Evolutionary conservation across 1,284 basidiomycete genomes (phyloP).

Genomic region (Pyrrhoderma lamaoense): DNA sequence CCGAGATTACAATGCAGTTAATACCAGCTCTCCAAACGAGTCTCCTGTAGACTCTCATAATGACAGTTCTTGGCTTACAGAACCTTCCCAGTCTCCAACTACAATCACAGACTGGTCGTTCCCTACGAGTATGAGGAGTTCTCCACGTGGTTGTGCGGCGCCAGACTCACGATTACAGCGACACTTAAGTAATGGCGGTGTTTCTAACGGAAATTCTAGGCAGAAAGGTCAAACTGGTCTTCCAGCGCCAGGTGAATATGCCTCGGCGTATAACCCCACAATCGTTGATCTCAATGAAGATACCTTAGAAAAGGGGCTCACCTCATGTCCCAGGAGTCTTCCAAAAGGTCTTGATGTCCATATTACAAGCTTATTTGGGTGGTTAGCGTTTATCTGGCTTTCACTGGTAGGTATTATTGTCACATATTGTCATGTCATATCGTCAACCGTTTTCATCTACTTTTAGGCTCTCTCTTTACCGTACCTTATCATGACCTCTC

Average conservation of each 20-base stretch:
- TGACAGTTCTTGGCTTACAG: conserved; percentile 64
- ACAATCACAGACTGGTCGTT: conserved; percentile 62
- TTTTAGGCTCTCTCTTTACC: conserved; percentile 50
- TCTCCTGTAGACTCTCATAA: conserved; percentile 26
- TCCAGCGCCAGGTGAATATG: too few relatives aligned
- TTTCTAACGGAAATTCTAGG: too few relatives aligned
- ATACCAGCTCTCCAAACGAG: background rate
- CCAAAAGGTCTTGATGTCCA: background rate
- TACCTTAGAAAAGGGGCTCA: conserved; percentile 42
- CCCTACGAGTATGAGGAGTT: conserved; percentile 37
- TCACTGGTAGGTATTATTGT: background rate
- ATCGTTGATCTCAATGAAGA: conserved; percentile 27
- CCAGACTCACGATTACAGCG: conserved; percentile 36
- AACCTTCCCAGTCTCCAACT: conserved; percentile 46
- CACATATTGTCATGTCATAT: conserved; percentile 35
- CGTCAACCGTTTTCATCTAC: conserved; percentile 7
- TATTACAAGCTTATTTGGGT: conserved; percentile 39
- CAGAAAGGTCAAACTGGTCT: too few relatives aligned
- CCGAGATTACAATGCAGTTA: conserved; percentile 21
- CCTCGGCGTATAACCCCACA: too few relatives aligned
- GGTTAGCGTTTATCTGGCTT: background rate
- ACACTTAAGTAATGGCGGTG: too few relatives aligned
- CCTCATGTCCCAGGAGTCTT: conserved; percentile 33
- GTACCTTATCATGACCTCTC: conserved; percentile 44
- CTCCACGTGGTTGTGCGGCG: conserved; percentile 24